Conservation (phyloP, 192 early-diverging fungal species). For the Mortierella alpina region DNA sequence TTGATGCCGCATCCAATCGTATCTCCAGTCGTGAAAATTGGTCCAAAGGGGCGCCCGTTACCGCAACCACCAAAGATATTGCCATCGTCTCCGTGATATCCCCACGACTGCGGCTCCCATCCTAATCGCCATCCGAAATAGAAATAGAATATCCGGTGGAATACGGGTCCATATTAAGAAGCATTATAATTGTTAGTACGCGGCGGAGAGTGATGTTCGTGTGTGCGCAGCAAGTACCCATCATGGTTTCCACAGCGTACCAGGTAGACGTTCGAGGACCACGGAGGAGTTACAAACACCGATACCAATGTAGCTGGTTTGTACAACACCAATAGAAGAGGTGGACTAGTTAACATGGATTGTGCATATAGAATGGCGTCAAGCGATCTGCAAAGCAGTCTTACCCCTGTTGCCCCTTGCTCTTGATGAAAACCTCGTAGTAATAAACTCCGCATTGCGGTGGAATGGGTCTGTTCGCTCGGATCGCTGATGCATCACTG, state of each 20-base stretch:
- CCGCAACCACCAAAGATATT: conserved; percentile 81
- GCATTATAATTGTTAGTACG: neutral
- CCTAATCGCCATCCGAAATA: conserved; percentile 59
- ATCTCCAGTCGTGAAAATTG: conserved; percentile 92
- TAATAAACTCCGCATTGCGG: conserved; percentile 91
- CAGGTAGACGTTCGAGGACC: conserved; percentile 79
- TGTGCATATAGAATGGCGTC: too few relatives aligned
- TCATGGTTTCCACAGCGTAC: conserved; percentile 53
- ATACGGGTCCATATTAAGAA: neutral
- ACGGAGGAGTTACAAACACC: conserved; percentile 78
- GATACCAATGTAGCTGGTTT: conserved; percentile 78
- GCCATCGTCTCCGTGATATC: conserved; percentile 98
- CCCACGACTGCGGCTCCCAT: conserved; percentile 91
- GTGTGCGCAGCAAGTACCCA: neutral
- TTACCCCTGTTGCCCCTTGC: conserved; percentile 89
- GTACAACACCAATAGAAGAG: conserved; percentile 20
- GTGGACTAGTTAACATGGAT: too few relatives aligned
- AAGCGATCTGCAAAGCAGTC: too few relatives aligned
- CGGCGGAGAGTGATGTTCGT: too few relatives aligned
- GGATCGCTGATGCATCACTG: conserved; percentile 83
- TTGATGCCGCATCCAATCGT: conserved; percentile 94
- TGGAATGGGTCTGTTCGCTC: conserved; percentile 85
- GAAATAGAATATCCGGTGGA: neutral
- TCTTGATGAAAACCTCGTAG: conserved; percentile 87
- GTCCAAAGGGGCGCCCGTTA: conserved; percentile 86